These are phyloP conservation scores for Micractinium conductrix DNA, from an alignment of 139 green algal species.

Conservation along the genomic window DNA sequence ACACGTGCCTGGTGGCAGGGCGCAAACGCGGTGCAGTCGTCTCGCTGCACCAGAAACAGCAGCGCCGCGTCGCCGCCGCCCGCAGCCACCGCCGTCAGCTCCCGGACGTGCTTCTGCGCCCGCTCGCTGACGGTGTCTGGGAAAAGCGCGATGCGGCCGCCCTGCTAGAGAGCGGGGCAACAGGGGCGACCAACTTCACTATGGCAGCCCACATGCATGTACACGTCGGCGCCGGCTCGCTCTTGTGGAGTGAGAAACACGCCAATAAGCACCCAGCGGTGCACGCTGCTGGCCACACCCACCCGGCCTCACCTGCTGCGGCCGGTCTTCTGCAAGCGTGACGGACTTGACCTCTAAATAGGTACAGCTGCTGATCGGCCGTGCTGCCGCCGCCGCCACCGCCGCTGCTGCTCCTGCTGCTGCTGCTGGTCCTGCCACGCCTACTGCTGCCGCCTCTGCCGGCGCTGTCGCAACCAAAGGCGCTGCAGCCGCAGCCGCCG, in stretches of 20 bases:
- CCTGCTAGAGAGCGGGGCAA: not conserved
- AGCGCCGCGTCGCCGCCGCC: constrained; percentile 40
- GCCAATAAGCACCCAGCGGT: too few species aligned
- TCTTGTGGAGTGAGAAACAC: too few species aligned
- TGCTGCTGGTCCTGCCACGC: not conserved
- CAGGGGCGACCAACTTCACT: too few species aligned
- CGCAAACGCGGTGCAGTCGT: constrained; percentile 62
- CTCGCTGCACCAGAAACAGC: constrained; percentile 68
- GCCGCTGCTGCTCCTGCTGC: not conserved
- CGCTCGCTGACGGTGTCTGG: constrained; percentile 67
- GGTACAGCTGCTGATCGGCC: not conserved
- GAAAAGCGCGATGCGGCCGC: constrained; percentile 61
- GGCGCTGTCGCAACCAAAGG: not conserved
- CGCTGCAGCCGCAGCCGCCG: not conserved
- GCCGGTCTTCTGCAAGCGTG: constrained; percentile 53
- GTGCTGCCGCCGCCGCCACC: not conserved
- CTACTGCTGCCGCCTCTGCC: not conserved
- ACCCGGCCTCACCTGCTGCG: not conserved
- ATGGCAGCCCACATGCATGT: too few species aligned
- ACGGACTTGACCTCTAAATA: constrained; percentile 75
- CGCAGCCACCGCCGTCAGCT: constrained; percentile 37
- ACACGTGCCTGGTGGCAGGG: constrained; percentile 56
- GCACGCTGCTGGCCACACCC: too few species aligned
- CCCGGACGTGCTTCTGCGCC: constrained; percentile 64
- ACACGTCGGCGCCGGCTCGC: too few species aligned